phyloP scores from a whole-genome alignment of 1,284 basidiomycete species.

The Melanopsichium pennsylvanicum region DNA sequence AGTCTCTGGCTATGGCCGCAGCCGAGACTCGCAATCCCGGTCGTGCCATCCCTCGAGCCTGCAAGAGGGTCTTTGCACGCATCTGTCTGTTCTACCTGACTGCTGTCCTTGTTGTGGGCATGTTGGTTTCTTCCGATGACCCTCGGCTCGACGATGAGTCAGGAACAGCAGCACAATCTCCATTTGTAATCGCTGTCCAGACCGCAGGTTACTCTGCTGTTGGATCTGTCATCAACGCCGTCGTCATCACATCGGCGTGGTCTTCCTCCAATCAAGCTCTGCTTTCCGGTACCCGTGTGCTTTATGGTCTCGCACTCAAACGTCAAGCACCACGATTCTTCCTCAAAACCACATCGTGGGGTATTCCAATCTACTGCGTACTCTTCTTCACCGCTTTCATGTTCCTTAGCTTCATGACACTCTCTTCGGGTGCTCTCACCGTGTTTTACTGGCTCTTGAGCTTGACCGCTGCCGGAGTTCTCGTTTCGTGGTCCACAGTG shows the following conservation, averaged over 20 bases:
- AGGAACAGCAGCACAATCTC: slow-evolving; percentile 33
- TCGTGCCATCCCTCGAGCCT: slow-evolving; percentile 45
- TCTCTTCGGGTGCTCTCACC: slow-evolving; percentile 64
- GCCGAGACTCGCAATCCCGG: slow-evolving; percentile 51
- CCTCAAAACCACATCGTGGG: slow-evolving; percentile 73
- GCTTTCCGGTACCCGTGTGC: slow-evolving; percentile 78
- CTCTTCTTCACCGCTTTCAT: slow-evolving; percentile 75
- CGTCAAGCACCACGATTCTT: slow-evolving; percentile 82
- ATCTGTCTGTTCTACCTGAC: slow-evolving; percentile 75
- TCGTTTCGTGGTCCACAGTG: slow-evolving; percentile 85
- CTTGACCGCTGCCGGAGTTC: slow-evolving; percentile 73
- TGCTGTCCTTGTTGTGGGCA: slow-evolving; percentile 72
- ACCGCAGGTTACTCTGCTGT: slow-evolving; percentile 67
- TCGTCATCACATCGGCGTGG: slow-evolving; percentile 79
- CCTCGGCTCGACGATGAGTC: slow-evolving; percentile 41
- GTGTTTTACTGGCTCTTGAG: slow-evolving; percentile 73
- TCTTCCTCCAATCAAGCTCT: slow-evolving; percentile 84
- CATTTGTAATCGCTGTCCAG: slow-evolving; percentile 65
- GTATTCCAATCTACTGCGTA: slow-evolving; percentile 79
- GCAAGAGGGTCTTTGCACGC: slow-evolving; percentile 74
- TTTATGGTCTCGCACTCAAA: slow-evolving; percentile 76
- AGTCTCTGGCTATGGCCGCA: slow-evolving; percentile 68
- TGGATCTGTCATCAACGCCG: slow-evolving; percentile 75
- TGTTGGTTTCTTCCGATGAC: slow-evolving; percentile 75
- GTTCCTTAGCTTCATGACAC: slow-evolving; percentile 73